Evolutionary conservation across 2,329 filamentous ascomycete species (phyloP).

Genomic region (Diplodia mutila): DNA sequence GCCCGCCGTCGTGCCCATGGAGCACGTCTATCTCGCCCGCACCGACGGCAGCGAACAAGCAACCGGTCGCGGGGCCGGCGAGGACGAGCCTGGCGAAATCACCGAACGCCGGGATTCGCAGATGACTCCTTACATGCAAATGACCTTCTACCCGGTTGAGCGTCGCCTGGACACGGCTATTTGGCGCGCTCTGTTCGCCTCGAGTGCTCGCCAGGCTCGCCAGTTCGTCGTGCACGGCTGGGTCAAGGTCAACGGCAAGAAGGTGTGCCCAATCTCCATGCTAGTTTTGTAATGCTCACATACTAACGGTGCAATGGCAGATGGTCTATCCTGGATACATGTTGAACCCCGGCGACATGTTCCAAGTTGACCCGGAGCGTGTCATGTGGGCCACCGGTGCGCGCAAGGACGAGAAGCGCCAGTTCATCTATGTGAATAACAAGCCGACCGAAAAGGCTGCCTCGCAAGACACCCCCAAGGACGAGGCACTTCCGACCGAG

Average conservation of each 20-base stretch:
- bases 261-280: conserved; percentile 58
- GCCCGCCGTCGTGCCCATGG: conserved; percentile 83
- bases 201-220: conserved; percentile 86
- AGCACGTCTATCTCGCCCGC: conserved; percentile 74
- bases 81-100: conserved; percentile 35
- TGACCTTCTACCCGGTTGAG: conserved; percentile 92
- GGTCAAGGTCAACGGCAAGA: conserved; percentile 95
- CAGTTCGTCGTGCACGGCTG: conserved; percentile 93
- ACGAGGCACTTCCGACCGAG: conserved; percentile 34
- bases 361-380: conserved; percentile 87
- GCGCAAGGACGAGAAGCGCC: conserved; percentile 57
- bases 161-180: conserved; percentile 91
- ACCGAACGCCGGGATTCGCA: conserved; percentile 30
- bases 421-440: conserved; percentile 27
- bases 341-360: conserved; percentile 96
- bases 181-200: conserved; percentile 91
- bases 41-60: conserved; percentile 84
- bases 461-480: conserved; percentile 23
- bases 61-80: conserved; percentile 79
- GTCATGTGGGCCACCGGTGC: conserved; percentile 87
- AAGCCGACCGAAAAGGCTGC: conserved; percentile 31
- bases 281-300: conserved; percentile 26
- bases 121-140: conserved; percentile 89
- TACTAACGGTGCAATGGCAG: conserved; percentile 49
- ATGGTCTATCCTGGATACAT: conserved; percentile 92